Base-by-base conservation (phyloP, 306 rosid genomes). In the Medicago ruthenica region DNA sequence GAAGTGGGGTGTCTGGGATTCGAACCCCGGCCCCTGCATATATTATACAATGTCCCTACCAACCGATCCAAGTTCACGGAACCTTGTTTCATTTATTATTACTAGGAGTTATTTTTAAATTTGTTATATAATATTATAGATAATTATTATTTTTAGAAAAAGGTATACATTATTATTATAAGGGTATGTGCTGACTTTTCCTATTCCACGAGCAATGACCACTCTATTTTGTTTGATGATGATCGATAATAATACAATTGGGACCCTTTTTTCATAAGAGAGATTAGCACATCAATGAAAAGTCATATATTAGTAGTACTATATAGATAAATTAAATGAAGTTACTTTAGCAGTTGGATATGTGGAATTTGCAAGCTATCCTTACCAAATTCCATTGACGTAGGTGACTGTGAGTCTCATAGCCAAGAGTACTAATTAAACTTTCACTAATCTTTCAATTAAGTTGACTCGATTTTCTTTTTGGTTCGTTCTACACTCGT, bases 341-440 rank as follows among this genome's bases (percentile, higher is more conserved):
- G 79, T 63, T 47, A 74, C 27, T 63, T 76, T n/a, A 66, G 60
- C 50, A 41, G 59, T 76, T 76, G 59, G 58, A 67, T 18, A 55
- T 16, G 22, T 5, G 57, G 67, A 50, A 76, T 50, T 37, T 39
- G 53, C 65, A 55, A 37, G 39, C 51, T 70, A 51, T 7, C 34
- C 9, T 22, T 9, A 71, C 64, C 75, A 71, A 37, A 71, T 36
- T 34, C 64, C 76, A 54, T 37, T 71, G 60, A 31, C 27, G 21
- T 54, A 55, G 27, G 34, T 66, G 36, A 37, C 17, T 60, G 2
- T 16, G 31, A 6, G 4, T 21, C 36, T 2, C 37, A 58, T 10
- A 58, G 16, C 63, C 2, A 57, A 16, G 4, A 57, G 8, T 57
- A 10, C 63, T 22, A 11, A 20, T 21, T 45, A 22, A 22, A 11